phyloP scores from a whole-genome alignment of 2,329 filamentous ascomycete species.

The Fusarium sp. region DNA sequence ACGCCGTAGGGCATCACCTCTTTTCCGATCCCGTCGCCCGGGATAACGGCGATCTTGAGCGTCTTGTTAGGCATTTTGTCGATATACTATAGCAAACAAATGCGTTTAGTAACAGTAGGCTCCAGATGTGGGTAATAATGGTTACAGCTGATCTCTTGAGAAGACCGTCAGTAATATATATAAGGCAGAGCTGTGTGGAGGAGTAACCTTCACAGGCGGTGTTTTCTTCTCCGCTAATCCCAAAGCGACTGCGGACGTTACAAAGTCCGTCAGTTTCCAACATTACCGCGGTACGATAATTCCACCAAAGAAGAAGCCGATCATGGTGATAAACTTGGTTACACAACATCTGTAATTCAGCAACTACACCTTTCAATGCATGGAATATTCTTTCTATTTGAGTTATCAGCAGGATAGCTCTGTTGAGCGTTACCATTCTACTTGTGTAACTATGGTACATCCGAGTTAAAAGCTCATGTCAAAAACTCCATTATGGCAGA shows the following conservation, averaged over 20 bases:
- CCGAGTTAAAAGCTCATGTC: constrained; percentile 21
- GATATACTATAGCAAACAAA: too few relatives aligned
- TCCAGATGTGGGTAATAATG: background rate
- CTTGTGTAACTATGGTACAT: too few relatives aligned
- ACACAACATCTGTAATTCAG: too few relatives aligned
- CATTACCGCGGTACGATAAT: background rate
- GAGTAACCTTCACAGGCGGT: background rate
- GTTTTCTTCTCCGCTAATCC: rapidly evolving
- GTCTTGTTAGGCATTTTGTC: constrained; percentile 48
- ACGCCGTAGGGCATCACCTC: constrained; percentile 73
- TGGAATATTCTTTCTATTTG: too few relatives aligned
- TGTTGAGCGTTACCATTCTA: too few relatives aligned
- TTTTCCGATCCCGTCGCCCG: constrained; percentile 74
- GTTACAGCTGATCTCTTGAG: too few relatives aligned
- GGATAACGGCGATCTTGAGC: constrained; percentile 67
- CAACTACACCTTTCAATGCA: too few relatives aligned
- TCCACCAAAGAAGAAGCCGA: too few relatives aligned
- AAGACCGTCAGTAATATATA: background rate
- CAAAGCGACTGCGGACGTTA: constrained; percentile 2
- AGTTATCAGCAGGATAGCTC: too few relatives aligned
- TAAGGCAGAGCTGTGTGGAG: background rate
- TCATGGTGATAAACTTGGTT: too few relatives aligned
- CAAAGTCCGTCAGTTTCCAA: constrained; percentile 15
- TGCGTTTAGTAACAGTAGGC: background rate
- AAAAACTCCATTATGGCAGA: constrained; percentile 53